Percentiles rank a stretch among this genome's conserved stretches.
Evolutionary conservation across 1,284 basidiomycete genomes (phyloP).

Genomic region (Apiotrichum sp.): DNA sequence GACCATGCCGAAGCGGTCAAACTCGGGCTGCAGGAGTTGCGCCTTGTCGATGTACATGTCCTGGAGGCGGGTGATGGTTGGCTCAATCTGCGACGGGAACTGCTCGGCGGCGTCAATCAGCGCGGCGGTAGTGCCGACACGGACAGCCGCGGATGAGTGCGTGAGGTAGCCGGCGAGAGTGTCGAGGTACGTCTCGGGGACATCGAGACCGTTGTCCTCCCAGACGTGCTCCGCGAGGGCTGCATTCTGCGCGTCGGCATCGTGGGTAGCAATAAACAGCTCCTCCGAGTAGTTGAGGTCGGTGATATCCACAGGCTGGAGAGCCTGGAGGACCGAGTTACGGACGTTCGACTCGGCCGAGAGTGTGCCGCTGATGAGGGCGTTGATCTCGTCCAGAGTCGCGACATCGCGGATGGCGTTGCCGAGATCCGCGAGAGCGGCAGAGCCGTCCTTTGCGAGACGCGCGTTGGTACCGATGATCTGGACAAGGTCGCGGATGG

Average conservation of each 20-base stretch:
- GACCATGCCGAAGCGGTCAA: slow-evolving; percentile 89
- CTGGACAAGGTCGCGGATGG: slow-evolving; percentile 67
- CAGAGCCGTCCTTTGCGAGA: slow-evolving; percentile 78
- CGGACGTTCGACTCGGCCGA: slow-evolving; percentile 85
- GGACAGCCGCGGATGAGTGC: slow-evolving; percentile 75
- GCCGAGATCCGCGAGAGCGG: slow-evolving; percentile 74
- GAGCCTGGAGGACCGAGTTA: slow-evolving; percentile 81
- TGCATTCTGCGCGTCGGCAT: slow-evolving; percentile 86
- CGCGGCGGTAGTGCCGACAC: slow-evolving; percentile 64
- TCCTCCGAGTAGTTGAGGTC: slow-evolving; percentile 88
- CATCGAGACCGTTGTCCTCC: slow-evolving; percentile 95
- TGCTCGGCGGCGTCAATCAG: slow-evolving; percentile 71
- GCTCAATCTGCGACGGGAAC: slow-evolving; percentile 63
- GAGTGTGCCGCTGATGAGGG: slow-evolving; percentile 68
- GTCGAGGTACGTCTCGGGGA: slow-evolving; percentile 65
- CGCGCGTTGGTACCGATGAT: slow-evolving; percentile 73
- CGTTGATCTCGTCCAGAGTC: slow-evolving; percentile 57
- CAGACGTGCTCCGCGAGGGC: slow-evolving; percentile 75
- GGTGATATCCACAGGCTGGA: slow-evolving; percentile 90
- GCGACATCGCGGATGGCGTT: slow-evolving; percentile 70
- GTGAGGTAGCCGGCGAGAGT: slow-evolving; percentile 65
- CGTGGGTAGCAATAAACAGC: slow-evolving; percentile 84
- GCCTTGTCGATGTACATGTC: slow-evolving; percentile 81
- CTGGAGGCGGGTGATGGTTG: slow-evolving; percentile 54
- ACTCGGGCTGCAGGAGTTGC: slow-evolving; percentile 80